phyloP scores from a whole-genome alignment of 371 early-diverging fungal species.

The Syncephalastrum sp. region DNA sequence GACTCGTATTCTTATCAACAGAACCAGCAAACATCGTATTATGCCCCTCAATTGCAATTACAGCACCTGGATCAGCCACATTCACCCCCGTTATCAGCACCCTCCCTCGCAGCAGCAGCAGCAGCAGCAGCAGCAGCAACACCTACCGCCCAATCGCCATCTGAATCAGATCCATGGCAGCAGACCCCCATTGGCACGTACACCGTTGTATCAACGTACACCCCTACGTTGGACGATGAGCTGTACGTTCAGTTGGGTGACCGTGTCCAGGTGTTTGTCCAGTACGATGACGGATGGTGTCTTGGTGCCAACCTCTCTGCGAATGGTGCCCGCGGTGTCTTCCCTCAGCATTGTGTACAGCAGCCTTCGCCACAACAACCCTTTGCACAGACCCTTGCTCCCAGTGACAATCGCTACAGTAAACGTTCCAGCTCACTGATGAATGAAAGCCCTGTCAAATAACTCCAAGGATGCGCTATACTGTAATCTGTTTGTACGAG shows the following conservation, averaged over 20 bases:
- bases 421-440: conserved; percentile 15
- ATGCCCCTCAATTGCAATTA: too few species aligned
- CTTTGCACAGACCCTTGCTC: conserved; percentile 1
- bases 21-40: too few species aligned
- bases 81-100: too few species aligned
- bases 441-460: background rate
- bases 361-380: background rate
- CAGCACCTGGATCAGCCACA: too few species aligned
- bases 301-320: conserved; percentile 9
- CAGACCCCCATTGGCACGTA: conserved; percentile 32
- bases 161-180: conserved; percentile 8
- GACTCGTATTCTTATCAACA: too few species aligned
- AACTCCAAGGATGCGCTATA: too few species aligned
- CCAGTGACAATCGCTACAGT: conserved; percentile 9
- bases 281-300: conserved; percentile 25
- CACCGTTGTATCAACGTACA: conserved; percentile 43
- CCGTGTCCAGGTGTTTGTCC: conserved; percentile 15
- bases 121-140: too few species aligned
- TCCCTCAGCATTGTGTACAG: conserved; percentile 51
- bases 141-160: background rate
- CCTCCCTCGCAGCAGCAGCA: too few species aligned
- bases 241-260: conserved; percentile 24
- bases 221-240: conserved; percentile 15
- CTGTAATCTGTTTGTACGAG: too few species aligned
- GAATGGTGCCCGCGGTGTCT: conserved; percentile 32